A percentile compares a stretch with the other conserved stretches of the same genome.
Conservation (phyloP, 2,329 filamentous ascomycete species). For the Curvularia lunata region DNA sequence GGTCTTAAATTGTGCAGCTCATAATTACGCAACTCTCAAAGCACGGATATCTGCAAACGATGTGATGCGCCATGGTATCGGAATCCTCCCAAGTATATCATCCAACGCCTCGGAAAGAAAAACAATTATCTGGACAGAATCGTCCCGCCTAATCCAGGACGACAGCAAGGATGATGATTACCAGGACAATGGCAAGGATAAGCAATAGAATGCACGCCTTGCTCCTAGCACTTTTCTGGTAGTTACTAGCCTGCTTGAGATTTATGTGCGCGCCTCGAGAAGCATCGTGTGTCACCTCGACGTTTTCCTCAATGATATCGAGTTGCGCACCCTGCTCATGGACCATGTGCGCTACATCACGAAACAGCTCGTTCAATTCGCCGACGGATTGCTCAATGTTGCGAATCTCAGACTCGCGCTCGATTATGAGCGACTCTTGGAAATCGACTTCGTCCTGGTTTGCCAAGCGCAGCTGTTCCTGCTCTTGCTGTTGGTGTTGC, state of each 20-base stretch:
- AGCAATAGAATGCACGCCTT: constrained; percentile 92
- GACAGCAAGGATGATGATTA: constrained; percentile 87
- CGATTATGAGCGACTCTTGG: constrained; percentile 92
- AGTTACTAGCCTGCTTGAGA: constrained; percentile 81
- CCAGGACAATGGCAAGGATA: constrained; percentile 85
- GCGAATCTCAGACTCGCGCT: constrained; percentile 95
- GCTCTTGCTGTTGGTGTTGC: constrained; percentile 65
- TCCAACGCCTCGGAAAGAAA: constrained; percentile 15
- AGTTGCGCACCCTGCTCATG: constrained; percentile 89
- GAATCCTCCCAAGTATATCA: constrained; percentile 10
- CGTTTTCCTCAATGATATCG: constrained; percentile 86
- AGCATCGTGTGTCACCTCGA: constrained; percentile 80
- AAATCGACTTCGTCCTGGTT: constrained; percentile 96
- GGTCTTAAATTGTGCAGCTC: background rate
- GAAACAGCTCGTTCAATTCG: constrained; percentile 94
- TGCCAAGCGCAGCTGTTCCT: constrained; percentile 78
- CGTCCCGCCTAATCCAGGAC: constrained; percentile 67
- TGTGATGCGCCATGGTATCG: constrained; percentile 20
- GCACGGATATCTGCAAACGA: constrained; percentile 7
- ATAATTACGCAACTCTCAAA: background rate
- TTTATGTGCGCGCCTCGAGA: constrained; percentile 86
- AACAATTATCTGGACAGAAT: background rate
- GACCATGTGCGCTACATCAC: constrained; percentile 97
- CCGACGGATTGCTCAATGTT: constrained; percentile 97
- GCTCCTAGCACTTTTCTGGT: constrained; percentile 94